phyloP scores from a whole-genome alignment of 306 rosid species.

The Arachis stenosperma region DNA sequence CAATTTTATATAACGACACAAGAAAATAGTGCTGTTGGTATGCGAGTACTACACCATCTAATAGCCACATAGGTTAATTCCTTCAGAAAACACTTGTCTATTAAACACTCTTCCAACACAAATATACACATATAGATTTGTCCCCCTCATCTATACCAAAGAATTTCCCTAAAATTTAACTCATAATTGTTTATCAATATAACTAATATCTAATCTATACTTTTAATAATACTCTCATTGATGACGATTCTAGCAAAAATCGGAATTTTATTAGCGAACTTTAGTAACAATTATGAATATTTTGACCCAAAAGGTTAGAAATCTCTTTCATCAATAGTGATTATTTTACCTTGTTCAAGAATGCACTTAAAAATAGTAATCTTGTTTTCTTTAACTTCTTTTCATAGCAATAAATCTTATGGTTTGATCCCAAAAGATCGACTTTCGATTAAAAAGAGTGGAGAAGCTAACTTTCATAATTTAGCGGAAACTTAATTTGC shows the following conservation, averaged over 20 bases:
- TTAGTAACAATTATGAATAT: neutral
- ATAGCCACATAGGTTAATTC: too few relatives aligned
- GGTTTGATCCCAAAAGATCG: constrained; percentile 26
- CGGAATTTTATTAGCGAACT: neutral
- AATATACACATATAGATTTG: too few relatives aligned
- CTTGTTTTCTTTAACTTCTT: constrained; percentile 1
- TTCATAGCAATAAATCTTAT: constrained; percentile 2
- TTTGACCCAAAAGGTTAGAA: neutral
- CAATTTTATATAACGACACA: too few relatives aligned
- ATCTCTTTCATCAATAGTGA: neutral
- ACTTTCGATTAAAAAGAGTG: constrained; percentile 28
- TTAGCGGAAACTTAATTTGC: constrained; percentile 17
- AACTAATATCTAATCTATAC: neutral
- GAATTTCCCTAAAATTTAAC: too few relatives aligned
- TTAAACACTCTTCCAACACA: too few relatives aligned
- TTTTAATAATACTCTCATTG: neutral
- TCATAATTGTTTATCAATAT: neutral
- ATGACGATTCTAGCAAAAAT: neutral
- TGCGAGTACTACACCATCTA: too few relatives aligned
- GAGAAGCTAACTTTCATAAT: neutral
- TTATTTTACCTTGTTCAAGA: neutral
- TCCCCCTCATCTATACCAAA: too few relatives aligned
- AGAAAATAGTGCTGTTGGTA: too few relatives aligned
- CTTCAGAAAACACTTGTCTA: too few relatives aligned
- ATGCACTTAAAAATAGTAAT: neutral